phyloP scores from a whole-genome alignment of 345 rosid genomes.

The Eucalyptus curtisii region DNA sequence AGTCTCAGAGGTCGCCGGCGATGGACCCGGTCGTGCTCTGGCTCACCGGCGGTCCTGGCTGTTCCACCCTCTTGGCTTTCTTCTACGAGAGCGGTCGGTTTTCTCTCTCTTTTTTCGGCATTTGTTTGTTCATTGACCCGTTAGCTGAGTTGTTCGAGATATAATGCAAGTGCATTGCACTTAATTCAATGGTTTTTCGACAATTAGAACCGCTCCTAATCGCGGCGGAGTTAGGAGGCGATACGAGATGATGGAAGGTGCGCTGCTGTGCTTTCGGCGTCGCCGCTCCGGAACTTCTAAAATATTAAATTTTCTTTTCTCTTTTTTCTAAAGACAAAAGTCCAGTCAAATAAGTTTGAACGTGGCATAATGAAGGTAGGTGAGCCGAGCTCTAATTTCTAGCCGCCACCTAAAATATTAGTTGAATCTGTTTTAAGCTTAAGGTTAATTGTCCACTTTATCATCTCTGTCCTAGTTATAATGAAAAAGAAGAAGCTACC shows the following conservation, averaged over 20 bases:
- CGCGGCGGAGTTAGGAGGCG: background rate
- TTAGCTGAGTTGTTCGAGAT: background rate
- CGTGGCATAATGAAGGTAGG: background rate
- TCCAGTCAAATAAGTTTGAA: background rate
- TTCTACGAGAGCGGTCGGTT: background rate
- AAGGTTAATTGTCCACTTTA: background rate
- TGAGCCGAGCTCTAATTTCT: background rate
- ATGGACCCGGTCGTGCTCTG: constrained; percentile 1
- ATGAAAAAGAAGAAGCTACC: background rate
- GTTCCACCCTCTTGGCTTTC: background rate
- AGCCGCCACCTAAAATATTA: background rate
- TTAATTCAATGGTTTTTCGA: background rate
- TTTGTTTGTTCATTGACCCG: background rate
- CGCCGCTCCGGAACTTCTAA: background rate
- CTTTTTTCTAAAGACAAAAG: background rate
- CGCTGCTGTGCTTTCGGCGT: background rate
- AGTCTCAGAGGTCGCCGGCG: background rate
- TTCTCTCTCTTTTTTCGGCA: background rate
- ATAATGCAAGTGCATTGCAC: background rate
- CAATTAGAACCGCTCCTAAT: background rate
- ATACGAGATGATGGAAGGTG: background rate
- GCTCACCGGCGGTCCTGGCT: constrained; percentile 11
- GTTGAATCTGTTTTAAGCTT: background rate
- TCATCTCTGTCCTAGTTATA: background rate
- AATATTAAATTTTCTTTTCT: background rate